phyloP scores from a whole-genome alignment of 345 rosid genomes.

The Eutrema heterophyllum region DNA sequence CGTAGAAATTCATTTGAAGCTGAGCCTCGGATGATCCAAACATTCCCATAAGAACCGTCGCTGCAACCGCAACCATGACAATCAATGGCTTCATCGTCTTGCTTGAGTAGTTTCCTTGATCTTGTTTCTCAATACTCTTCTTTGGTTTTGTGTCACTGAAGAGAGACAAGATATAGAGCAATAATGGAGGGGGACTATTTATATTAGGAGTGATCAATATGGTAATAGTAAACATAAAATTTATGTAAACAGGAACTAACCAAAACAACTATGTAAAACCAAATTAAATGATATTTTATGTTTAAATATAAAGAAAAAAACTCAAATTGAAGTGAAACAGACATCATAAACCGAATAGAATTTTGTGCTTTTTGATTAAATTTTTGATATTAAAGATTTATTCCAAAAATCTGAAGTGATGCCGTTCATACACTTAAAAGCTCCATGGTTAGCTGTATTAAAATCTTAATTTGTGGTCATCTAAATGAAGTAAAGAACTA shows the following conservation, averaged over 20 bases:
- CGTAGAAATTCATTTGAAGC: conserved; percentile 53
- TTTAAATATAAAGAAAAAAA: too few relatives aligned
- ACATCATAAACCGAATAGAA: neutral
- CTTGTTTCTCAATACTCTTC: conserved; percentile 8
- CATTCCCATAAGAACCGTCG: conserved; percentile 26
- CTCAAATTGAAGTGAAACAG: neutral
- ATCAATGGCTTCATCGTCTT: conserved; percentile 12
- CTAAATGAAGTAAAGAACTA: conserved; percentile 1
- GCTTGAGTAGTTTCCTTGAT: neutral
- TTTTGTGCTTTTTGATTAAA: neutral
- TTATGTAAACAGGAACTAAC: neutral
- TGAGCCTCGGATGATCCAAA: conserved; percentile 43
- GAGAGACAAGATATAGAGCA: conserved; percentile 14
- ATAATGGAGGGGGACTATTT: conserved; percentile 21
- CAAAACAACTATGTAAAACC: neutral
- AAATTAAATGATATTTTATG: neutral
- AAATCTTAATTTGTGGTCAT: neutral
- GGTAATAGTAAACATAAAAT: neutral
- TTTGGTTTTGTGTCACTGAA: conserved; percentile 18
- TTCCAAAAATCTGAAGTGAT: neutral
- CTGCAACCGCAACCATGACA: conserved; percentile 9
- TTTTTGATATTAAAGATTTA: neutral
- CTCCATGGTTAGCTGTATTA: neutral
- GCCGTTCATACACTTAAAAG: neutral
- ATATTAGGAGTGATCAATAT: neutral